These are phyloP conservation scores for Thermomucor indicae-seudaticae DNA, from an alignment of 371 early-diverging fungal species.

Conservation along the genomic window DNA sequence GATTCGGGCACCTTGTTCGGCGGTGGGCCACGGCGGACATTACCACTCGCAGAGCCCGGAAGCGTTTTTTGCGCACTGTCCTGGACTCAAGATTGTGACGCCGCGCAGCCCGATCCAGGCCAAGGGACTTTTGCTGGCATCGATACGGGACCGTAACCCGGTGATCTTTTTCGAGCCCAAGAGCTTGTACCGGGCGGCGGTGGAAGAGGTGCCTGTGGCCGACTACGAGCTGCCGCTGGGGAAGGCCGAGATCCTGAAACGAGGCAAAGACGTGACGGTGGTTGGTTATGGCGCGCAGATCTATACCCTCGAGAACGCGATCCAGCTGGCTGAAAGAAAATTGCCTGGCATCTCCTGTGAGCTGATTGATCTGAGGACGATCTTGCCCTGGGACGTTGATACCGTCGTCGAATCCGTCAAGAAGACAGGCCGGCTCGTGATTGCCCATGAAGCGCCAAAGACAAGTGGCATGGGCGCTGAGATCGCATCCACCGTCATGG, in stretches of 20 bases:
- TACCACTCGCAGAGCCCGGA: slow-evolving; percentile 97
- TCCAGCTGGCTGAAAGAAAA: slow-evolving; percentile 82
- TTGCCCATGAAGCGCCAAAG: slow-evolving; percentile 95
- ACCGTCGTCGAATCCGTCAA: slow-evolving; percentile 91
- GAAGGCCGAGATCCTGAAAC: slow-evolving; percentile 90
- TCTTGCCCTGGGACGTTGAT: slow-evolving; percentile 93
- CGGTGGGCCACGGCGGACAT: slow-evolving; percentile 97
- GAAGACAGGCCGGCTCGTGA: slow-evolving; percentile 91
- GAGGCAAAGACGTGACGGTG: slow-evolving; percentile 89
- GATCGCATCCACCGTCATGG: slow-evolving; percentile 89
- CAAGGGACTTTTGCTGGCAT: slow-evolving; percentile 90
- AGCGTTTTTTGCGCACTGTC: slow-evolving; percentile 94
- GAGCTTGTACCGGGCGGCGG: slow-evolving; percentile 94
- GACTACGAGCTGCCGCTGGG: slow-evolving; percentile 92
- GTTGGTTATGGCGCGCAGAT: slow-evolving; percentile 95
- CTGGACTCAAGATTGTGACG: slow-evolving; percentile 93
- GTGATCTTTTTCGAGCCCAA: slow-evolving; percentile 97
- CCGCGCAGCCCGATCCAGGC: slow-evolving; percentile 96
- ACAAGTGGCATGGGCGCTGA: slow-evolving; percentile 96
- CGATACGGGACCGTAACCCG: slow-evolving; percentile 94
- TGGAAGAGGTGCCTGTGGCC: slow-evolving; percentile 93
- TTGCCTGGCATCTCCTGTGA: slow-evolving; percentile 91
- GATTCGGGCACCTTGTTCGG: slow-evolving; percentile 89
- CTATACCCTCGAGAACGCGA: slow-evolving; percentile 89
- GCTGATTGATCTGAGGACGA: slow-evolving; percentile 91